phyloP scores from a whole-genome alignment of 257 asterid genomes.

The Gentiana macrophylla region DNA sequence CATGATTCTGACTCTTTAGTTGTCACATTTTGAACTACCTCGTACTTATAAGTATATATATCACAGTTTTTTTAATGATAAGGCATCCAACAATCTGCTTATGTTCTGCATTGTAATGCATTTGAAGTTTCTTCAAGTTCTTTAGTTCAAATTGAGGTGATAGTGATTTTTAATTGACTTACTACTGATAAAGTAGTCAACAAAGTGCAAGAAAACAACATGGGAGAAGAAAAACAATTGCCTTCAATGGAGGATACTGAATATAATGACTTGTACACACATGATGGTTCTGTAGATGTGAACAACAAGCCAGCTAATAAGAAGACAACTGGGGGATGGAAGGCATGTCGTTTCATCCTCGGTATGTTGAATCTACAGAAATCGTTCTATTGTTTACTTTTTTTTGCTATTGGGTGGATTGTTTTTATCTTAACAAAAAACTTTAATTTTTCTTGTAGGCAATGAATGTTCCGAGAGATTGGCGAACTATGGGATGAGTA shows the following conservation, averaged over 20 bases:
- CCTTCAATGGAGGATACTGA: not conserved
- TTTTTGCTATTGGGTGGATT: not conserved
- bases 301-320: conserved; percentile 49
- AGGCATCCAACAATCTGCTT: no score
- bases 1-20: no score
- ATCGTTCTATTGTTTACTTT: not conserved
- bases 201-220: no score
- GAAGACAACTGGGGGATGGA: conserved; percentile 64
- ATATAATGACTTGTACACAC: conserved; percentile 28
- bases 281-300: conserved; percentile 52
- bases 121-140: no score
- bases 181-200: no score
- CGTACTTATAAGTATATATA: no score
- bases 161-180: no score
- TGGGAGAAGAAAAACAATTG: no score
- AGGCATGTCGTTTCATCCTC: conserved; percentile 67
- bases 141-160: no score
- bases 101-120: no score
- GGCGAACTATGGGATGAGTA: conserved; percentile 85
- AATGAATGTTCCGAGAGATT: conserved; percentile 75
- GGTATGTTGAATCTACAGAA: conserved; percentile 17
- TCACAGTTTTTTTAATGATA: no score
- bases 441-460: conserved; percentile 21
- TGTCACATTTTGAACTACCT: no score
- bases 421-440: not conserved